These are phyloP conservation scores for Citrullus colocynthis DNA, from an alignment of 306 rosid species.

Conservation along the genomic window DNA sequence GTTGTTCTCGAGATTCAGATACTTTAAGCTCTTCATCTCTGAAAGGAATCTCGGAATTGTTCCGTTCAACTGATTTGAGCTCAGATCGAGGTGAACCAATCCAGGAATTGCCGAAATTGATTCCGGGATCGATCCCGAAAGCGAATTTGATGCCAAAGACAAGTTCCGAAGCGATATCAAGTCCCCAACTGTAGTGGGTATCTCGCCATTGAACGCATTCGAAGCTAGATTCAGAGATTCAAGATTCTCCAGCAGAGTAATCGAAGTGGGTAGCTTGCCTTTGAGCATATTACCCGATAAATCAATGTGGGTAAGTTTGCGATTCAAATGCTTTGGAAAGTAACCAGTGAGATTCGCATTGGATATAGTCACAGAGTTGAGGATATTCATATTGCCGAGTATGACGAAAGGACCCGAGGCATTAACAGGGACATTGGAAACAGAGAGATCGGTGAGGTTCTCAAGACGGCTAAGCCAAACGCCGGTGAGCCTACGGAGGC, in stretches of 20 bases:
- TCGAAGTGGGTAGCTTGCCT: slow-evolving; percentile 51
- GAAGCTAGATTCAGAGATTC: slow-evolving; percentile 51
- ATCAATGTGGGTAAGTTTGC: slow-evolving; percentile 66
- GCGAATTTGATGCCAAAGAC: slow-evolving; percentile 58
- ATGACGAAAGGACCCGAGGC: slow-evolving; percentile 73
- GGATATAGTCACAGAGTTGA: slow-evolving; percentile 47
- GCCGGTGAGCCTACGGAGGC: slow-evolving; percentile 57
- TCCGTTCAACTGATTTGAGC: slow-evolving; percentile 79
- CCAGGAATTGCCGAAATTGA: slow-evolving; percentile 56
- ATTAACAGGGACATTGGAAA: slow-evolving; percentile 33
- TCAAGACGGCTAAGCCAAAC: slow-evolving; percentile 68
- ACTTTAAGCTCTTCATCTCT: slow-evolving; percentile 48
- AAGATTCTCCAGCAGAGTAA: slow-evolving; percentile 47
- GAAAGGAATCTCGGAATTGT: slow-evolving; percentile 69
- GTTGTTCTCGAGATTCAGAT: slow-evolving; percentile 74
- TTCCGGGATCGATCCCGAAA: slow-evolving; percentile 69
- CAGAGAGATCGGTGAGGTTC: slow-evolving; percentile 68
- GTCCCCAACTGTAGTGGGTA: slow-evolving; percentile 65
- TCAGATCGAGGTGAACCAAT: slow-evolving; percentile 72
- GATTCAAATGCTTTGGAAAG: slow-evolving; percentile 44
- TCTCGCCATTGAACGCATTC: slow-evolving; percentile 43
- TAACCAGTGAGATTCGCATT: slow-evolving; percentile 64
- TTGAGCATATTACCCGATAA: slow-evolving; percentile 50
- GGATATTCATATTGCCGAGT: slow-evolving; percentile 54
- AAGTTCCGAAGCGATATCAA: slow-evolving; percentile 42